Evolutionary conservation across 208 protist genomes (phyloP).

Genomic region (Acanthamoeba sp.): DNA sequence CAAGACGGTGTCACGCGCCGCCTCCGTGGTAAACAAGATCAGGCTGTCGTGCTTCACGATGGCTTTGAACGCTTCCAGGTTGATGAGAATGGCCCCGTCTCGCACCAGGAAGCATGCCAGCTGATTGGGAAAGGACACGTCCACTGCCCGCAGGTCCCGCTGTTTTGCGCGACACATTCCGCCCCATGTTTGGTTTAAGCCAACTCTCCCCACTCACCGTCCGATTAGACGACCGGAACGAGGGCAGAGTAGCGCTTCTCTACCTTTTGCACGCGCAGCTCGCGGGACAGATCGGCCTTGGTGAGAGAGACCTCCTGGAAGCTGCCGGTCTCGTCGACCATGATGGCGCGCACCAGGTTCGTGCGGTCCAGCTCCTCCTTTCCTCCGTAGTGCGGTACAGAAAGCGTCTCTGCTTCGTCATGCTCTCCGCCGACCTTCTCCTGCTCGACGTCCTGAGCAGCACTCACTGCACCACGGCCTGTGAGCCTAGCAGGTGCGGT

Average conservation of each 20-base stretch:
- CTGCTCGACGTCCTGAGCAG: not conserved
- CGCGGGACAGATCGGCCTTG: conserved; percentile 26
- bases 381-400: not conserved
- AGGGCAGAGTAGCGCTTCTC: not conserved
- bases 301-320: not conserved
- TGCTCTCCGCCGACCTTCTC: not conserved
- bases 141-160: conserved; percentile 46
- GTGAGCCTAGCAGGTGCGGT: no score
- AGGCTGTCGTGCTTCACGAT: not conserved
- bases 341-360: conserved; percentile 11
- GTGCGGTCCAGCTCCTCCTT: conserved; percentile 32
- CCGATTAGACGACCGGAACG: not conserved
- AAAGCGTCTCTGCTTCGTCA: not conserved
- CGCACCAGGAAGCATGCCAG: conserved; percentile 57
- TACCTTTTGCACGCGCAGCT: conserved; percentile 29
- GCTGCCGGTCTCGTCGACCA: not conserved
- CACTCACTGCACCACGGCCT: not conserved
- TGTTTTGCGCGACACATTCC: not conserved
- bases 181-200: not conserved
- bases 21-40: conserved; percentile 8
- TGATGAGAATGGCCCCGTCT: not conserved
- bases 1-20: not conserved
- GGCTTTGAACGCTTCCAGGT: conserved; percentile 37
- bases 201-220: not conserved
- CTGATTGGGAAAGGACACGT: conserved; percentile 59